A percentile compares a stretch with the other conserved stretches of the same genome.
Conservation (phyloP, 2,329 filamentous ascomycete species). For the Pestalotiopsis sp. region DNA sequence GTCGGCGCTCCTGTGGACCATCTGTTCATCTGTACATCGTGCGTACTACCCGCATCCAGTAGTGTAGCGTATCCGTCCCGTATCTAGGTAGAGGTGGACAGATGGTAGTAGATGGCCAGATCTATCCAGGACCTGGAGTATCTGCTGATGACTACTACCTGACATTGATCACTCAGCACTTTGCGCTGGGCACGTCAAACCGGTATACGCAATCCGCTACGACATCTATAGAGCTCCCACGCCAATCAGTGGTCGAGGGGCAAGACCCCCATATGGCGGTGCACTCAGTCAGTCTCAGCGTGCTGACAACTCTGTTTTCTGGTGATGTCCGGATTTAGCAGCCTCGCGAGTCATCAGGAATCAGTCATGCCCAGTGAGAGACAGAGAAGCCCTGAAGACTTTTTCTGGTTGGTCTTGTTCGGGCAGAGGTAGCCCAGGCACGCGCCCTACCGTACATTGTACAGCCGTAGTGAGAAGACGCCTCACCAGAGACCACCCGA, state of each 20-base stretch:
- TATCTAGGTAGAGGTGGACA: neutral
- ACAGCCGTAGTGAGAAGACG: neutral
- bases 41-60: neutral
- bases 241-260: neutral
- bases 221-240: neutral
- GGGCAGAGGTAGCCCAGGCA: neutral
- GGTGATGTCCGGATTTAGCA: neutral
- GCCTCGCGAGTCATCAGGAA: neutral
- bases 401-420: neutral
- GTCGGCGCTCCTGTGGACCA: neutral
- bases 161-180: neutral
- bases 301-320: neutral
- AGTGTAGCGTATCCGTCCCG: neutral
- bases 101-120: neutral
- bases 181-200: neutral
- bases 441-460: neutral
- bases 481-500: too few species aligned
- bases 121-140: neutral
- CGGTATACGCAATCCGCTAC: neutral
- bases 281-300: neutral
- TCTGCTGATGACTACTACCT: neutral
- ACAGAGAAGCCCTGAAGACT: neutral
- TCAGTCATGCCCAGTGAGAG: neutral
- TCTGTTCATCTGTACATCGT: neutral
- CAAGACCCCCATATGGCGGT: neutral